These are phyloP conservation scores for Neoarthrinium moseri DNA, from an alignment of 2,329 filamentous ascomycete species.

Conservation along the genomic window DNA sequence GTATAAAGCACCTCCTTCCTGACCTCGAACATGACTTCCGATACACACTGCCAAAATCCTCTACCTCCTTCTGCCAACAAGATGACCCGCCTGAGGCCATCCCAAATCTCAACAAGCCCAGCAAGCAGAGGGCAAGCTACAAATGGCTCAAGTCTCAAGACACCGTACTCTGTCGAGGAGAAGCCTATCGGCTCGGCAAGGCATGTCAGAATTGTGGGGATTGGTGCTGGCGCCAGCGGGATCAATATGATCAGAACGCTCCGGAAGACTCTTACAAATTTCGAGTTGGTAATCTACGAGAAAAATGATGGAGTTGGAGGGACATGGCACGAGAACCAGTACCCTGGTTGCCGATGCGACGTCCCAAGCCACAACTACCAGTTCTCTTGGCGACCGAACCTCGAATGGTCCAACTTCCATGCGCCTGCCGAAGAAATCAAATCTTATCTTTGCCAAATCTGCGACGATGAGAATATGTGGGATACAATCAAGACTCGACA, in stretches of 20 bases:
- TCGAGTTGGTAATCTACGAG: constrained; percentile 51
- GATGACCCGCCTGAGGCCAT: constrained; percentile 26
- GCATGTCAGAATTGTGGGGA: constrained; percentile 41
- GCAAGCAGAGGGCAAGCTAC: constrained; percentile 13
- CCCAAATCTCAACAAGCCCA: constrained; percentile 14
- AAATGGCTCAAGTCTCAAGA: constrained; percentile 15
- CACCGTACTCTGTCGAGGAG: constrained; percentile 33
- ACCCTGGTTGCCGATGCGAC: constrained; percentile 57
- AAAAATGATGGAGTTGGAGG: constrained; percentile 56
- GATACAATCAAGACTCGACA: constrained; percentile 42
- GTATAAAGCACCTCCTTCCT: background rate
- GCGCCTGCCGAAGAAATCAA: constrained; percentile 54
- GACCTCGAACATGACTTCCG: background rate
- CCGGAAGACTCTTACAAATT: constrained; percentile 38
- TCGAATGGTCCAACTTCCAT: constrained; percentile 58
- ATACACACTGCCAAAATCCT: constrained; percentile 10
- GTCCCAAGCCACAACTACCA: constrained; percentile 62
- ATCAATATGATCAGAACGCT: constrained; percentile 45
- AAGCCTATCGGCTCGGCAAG: constrained; percentile 36
- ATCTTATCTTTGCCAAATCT: constrained; percentile 47
- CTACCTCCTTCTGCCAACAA: constrained; percentile 8
- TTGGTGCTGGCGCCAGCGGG: constrained; percentile 44
- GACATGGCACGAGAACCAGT: constrained; percentile 59
- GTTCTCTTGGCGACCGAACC: constrained; percentile 60
- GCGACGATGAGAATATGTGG: constrained; percentile 45